Conservation (phyloP, 2,329 filamentous ascomycete species). For the Ophiocordyceps australis region DNA sequence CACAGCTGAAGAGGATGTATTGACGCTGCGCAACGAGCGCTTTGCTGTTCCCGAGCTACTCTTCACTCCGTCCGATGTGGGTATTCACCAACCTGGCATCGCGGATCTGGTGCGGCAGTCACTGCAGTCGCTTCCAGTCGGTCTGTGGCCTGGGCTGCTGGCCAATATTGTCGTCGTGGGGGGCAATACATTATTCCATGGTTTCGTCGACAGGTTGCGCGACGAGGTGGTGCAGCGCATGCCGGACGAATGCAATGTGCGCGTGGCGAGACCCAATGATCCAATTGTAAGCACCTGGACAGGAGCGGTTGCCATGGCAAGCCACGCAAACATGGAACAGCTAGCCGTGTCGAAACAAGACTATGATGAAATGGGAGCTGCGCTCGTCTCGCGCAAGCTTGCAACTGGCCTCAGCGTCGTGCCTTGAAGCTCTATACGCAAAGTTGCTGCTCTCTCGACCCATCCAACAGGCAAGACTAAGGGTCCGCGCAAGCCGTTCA, state of each 20-base stretch:
- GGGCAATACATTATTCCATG: constrained; percentile 63
- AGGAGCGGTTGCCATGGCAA: constrained; percentile 64
- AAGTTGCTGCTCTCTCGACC: too few species aligned
- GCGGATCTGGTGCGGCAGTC: constrained; percentile 70
- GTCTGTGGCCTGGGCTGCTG: constrained; percentile 65
- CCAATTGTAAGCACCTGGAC: constrained; percentile 71
- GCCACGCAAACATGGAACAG: constrained; percentile 45
- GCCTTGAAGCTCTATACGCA: too few species aligned
- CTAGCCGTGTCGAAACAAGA: constrained; percentile 71
- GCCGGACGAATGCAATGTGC: constrained; percentile 60
- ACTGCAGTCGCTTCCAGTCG: constrained; percentile 56
- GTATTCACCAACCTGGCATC: constrained; percentile 67
- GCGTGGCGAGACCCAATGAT: constrained; percentile 51
- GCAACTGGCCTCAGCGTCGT: constrained; percentile 9
- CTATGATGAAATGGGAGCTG: constrained; percentile 71
- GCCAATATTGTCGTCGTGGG: constrained; percentile 83
- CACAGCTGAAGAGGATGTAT: constrained; percentile 47
- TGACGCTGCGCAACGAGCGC: constrained; percentile 81
- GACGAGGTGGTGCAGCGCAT: constrained; percentile 53
- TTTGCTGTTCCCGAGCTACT: constrained; percentile 81
- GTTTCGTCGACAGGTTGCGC: constrained; percentile 66
- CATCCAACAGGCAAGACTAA: too few species aligned
- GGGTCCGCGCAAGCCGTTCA: too few species aligned
- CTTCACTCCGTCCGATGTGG: constrained; percentile 74
- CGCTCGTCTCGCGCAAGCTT: constrained; percentile 61